Conservation (phyloP, 495 filamentous ascomycete genomes). For the Xylaria sp. region DNA sequence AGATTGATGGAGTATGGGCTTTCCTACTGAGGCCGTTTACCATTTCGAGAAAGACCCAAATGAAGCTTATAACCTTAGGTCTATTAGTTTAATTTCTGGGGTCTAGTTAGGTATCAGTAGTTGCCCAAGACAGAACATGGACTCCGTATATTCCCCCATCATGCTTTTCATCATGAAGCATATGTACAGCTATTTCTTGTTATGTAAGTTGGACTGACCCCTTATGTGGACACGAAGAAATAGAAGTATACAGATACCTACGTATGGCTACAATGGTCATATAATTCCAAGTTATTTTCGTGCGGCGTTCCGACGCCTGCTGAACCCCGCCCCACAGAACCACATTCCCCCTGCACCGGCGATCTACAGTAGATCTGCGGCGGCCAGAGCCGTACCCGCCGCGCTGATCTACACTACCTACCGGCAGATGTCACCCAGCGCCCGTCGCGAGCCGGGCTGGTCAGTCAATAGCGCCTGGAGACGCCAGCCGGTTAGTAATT, state of each 20-base stretch:
- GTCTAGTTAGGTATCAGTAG: too few species aligned
- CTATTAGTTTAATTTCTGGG: not conserved
- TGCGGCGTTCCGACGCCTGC: not conserved
- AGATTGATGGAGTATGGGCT: not conserved
- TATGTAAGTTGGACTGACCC: too few species aligned
- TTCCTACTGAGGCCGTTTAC: not conserved
- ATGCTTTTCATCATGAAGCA: too few species aligned
- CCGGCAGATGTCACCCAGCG: not conserved
- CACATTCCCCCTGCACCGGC: not conserved
- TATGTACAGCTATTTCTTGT: too few species aligned
- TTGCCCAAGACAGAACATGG: too few species aligned
- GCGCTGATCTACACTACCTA: slow-evolving; percentile 21
- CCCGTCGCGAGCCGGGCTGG: not conserved
- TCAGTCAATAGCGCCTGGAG: not conserved
- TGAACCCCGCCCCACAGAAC: too few species aligned
- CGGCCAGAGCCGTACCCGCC: slow-evolving; percentile 6
- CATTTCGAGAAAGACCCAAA: not conserved
- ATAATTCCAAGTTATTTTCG: too few species aligned
- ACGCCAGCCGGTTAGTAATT: not conserved
- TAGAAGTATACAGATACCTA: too few species aligned
- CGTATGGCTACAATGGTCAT: too few species aligned
- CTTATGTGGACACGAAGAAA: too few species aligned
- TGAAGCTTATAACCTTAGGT: not conserved
- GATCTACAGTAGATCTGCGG: slow-evolving; percentile 9
- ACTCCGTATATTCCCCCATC: too few species aligned